Evolutionary conservation across 176 grass and related monocot genomes (phyloP).

Genomic region (Oryza brachyantha): DNA sequence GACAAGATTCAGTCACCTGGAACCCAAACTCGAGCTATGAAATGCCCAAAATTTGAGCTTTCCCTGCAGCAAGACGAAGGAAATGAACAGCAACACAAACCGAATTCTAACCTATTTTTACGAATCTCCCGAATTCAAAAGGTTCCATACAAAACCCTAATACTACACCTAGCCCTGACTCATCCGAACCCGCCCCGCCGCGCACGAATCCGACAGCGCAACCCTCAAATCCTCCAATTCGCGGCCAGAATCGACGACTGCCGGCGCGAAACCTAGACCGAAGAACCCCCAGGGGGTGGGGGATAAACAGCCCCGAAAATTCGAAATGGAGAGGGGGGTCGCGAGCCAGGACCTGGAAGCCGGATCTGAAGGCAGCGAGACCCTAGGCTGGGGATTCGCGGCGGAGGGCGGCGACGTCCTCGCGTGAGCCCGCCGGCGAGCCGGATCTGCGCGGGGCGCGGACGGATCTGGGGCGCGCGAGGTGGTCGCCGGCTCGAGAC

Average conservation of each 20-base stretch:
- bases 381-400: background rate
- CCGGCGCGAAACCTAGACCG: background rate
- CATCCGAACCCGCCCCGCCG: background rate
- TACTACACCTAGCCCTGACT: background rate
- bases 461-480: constrained; percentile 35
- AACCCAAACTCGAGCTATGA: constrained; percentile 8
- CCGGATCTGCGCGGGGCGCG: constrained; percentile 25
- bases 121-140: background rate
- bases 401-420: background rate
- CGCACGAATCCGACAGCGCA: background rate
- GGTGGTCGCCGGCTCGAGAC: constrained; percentile 20
- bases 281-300: background rate
- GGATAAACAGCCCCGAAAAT: background rate
- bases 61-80: background rate
- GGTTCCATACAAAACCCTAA: constrained; percentile 29
- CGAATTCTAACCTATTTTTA: too few relatives aligned
- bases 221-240: constrained; percentile 17
- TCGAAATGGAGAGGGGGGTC: background rate
- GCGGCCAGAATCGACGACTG: background rate
- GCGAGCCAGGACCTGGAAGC: constrained; percentile 24
- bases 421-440: background rate
- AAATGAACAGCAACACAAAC: background rate
- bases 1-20: constrained; percentile 2
- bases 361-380: constrained; percentile 35
- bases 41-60: background rate